Conservation (phyloP, 2,329 filamentous ascomycete genomes). For the Penicillium sp. region DNA sequence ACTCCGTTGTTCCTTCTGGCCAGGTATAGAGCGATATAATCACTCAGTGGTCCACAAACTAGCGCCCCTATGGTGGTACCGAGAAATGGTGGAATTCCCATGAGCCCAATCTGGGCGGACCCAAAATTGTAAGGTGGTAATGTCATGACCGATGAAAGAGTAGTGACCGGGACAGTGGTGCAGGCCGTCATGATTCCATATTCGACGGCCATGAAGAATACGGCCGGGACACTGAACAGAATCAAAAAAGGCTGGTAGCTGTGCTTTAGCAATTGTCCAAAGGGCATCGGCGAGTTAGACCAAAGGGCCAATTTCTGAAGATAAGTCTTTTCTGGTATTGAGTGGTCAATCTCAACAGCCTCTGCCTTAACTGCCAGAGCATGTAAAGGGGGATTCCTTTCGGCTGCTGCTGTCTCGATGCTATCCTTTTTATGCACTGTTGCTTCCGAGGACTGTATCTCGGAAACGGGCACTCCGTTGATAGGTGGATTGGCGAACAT, state of each 20-base stretch:
- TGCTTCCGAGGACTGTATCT: background rate
- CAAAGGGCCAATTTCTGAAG: constrained; percentile 42
- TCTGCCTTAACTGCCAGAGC: background rate
- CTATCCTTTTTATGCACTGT: background rate
- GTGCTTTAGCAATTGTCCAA: constrained; percentile 22
- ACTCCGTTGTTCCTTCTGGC: constrained; percentile 40
- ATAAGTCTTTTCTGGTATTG: constrained; percentile 32
- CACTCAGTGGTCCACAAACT: constrained; percentile 36
- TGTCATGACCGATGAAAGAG: constrained; percentile 38
- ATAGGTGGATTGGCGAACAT: constrained; percentile 16
- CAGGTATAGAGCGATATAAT: constrained; percentile 37
- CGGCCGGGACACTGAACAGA: constrained; percentile 51
- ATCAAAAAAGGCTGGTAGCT: constrained; percentile 31
- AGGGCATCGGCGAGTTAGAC: constrained; percentile 15
- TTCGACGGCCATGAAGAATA: constrained; percentile 41
- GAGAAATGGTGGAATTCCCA: constrained; percentile 43
- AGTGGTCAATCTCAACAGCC: constrained; percentile 6
- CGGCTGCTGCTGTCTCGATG: background rate
- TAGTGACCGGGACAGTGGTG: constrained; percentile 40
- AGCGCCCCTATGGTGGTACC: constrained; percentile 38
- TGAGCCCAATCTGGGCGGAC: constrained; percentile 39
- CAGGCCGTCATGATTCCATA: constrained; percentile 42
- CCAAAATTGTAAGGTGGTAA: constrained; percentile 43
- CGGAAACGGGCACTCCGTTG: background rate
- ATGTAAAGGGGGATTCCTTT: background rate